Base-by-base conservation (phyloP, 2,329 filamentous ascomycete genomes). In the Saccharata proteae region DNA sequence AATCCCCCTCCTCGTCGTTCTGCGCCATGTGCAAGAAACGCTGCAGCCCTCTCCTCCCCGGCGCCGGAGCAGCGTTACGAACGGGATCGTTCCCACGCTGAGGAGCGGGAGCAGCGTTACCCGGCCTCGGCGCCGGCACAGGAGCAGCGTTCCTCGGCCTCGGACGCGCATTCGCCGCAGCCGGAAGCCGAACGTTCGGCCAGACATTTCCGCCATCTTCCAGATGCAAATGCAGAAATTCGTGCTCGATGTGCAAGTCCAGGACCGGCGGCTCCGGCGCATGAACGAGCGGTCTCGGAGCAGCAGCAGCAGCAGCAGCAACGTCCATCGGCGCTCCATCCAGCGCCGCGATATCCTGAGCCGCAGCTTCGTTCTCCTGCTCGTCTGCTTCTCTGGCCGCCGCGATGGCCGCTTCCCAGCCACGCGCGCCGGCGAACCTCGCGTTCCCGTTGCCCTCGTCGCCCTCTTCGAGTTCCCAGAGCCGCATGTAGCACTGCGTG, bases 391-490 rank as follows among this genome's bases (percentile, higher is more conserved):
- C 54, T 9, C 44, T 27, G 23, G 24, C 42, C 45, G 44, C 56
- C 20, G 47, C 38, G 2, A 59, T 59, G 18, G 55, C 41, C 34
- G 58, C 54, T 43, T 64, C 61, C 37, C 57, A 64, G 32, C 53
- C 53, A 19, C 62, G 43, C 6, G 45, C 44, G 16, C 61, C 62
- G 7, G 44, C 55, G 38, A 64, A 64, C n/a, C 49, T 52, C 37
- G 56, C 52, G 45, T 64, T 50, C 2, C 61, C 68, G 40, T 48
- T 42, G n/a, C 25, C 31, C 28, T 35, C 33, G 43, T 94, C 85
- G 1, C 86, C 86, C 26, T 71, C 74, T 53, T 92, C 83, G 15
- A 92, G 60, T 47, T 93, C 90, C 85, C 86, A 96, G 3, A 98
- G 63, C 4, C 83, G 75, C 66, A 81, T 80, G 47, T 79, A 92